Conservation (phyloP, 2,329 filamentous ascomycete genomes). For the Nemania bipapillata region DNA sequence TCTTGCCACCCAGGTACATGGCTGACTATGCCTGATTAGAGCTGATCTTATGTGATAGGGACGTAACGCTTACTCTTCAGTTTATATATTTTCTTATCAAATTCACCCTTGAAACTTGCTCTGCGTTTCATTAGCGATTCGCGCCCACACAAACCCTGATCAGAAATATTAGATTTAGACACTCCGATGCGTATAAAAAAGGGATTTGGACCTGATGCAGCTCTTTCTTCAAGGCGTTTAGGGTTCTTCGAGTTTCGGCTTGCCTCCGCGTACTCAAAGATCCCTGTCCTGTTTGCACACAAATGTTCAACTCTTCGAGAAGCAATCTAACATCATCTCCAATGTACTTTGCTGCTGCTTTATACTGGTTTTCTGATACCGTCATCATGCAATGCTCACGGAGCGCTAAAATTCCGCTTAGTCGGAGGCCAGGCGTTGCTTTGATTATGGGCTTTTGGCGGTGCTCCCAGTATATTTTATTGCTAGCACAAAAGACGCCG, state of each 20-base stretch:
- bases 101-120: slow-evolving; percentile 16
- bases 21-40: slow-evolving; percentile 18
- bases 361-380: slow-evolving; percentile 57
- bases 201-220: slow-evolving; percentile 29
- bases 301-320: slow-evolving; percentile 56
- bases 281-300: slow-evolving; percentile 58
- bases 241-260: slow-evolving; percentile 47
- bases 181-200: neutral
- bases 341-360: slow-evolving; percentile 54
- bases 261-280: slow-evolving; percentile 54
- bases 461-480: slow-evolving; percentile 56
- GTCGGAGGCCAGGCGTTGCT: slow-evolving; percentile 50
- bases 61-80: slow-evolving; percentile 8
- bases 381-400: slow-evolving; percentile 59
- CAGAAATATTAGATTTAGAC: slow-evolving; percentile 8
- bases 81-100: slow-evolving; percentile 17
- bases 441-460: slow-evolving; percentile 44
- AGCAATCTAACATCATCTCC: slow-evolving; percentile 56
- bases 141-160: slow-evolving; percentile 25
- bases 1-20: slow-evolving; percentile 47
- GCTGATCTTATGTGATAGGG: neutral
- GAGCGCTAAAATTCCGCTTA: slow-evolving; percentile 58
- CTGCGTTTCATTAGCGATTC: slow-evolving; percentile 16
- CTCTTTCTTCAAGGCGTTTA: slow-evolving; percentile 52
- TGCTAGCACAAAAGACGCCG: slow-evolving; percentile 59